Conservation (phyloP, 768 basidiomycete species). For the Russula virescens region DNA sequence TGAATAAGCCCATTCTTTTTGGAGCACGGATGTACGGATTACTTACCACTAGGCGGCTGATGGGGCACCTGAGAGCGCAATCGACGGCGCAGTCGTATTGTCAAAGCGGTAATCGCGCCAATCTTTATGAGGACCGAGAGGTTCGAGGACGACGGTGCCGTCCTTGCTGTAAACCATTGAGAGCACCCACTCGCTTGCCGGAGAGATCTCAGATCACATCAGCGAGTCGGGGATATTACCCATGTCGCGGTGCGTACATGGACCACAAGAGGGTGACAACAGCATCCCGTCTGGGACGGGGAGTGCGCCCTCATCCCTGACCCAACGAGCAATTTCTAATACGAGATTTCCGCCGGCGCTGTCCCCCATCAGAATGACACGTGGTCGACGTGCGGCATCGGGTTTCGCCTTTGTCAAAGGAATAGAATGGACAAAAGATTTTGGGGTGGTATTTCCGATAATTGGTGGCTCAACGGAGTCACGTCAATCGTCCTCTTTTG, state of each 20-base stretch:
- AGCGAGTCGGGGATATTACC: constrained; percentile 22
- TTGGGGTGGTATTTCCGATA: constrained; percentile 12
- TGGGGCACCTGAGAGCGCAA: too few relatives aligned
- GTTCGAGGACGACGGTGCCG: constrained; percentile 29
- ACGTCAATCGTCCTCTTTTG: background rate
- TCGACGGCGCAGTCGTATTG: constrained; percentile 30
- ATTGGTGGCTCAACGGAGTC: constrained; percentile 11
- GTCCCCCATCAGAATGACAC: constrained; percentile 48
- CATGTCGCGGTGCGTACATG: constrained; percentile 26
- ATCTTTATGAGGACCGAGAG: constrained; percentile 25
- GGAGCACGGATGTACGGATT: constrained; percentile 30
- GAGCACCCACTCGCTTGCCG: constrained; percentile 32
- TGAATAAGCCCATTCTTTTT: constrained; percentile 39
- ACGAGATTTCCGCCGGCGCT: constrained; percentile 51
- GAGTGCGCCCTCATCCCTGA: constrained; percentile 43
- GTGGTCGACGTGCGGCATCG: constrained; percentile 16
- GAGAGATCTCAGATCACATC: constrained; percentile 28
- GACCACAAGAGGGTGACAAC: constrained; percentile 39
- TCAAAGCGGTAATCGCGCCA: constrained; percentile 25
- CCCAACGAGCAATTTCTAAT: constrained; percentile 45
- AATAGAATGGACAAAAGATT: background rate
- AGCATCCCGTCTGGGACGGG: constrained; percentile 43
- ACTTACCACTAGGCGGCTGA: constrained; percentile 22
- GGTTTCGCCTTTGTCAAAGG: background rate
- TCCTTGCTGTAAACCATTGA: constrained; percentile 31